phyloP scores from a whole-genome alignment of 2,329 filamentous ascomycete genomes.

The Alternaria metachromatica region DNA sequence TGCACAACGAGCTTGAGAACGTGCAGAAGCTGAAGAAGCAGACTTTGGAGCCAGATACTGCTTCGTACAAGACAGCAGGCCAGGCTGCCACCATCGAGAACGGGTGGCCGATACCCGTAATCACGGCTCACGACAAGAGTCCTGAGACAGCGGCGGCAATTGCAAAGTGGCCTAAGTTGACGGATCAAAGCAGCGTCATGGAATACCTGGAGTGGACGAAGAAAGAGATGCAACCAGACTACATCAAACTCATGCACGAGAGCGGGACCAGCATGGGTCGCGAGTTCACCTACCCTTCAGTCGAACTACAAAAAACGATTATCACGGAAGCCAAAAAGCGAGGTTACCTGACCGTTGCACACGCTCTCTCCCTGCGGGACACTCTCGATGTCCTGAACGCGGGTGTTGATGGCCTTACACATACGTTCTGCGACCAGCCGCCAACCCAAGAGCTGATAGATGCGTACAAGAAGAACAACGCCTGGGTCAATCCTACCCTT shows the following conservation, averaged over 20 bases:
- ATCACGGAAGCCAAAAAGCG: slow-evolving; percentile 50
- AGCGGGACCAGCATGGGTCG: slow-evolving; percentile 51
- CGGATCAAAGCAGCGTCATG: slow-evolving; percentile 50
- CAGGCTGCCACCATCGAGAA: slow-evolving; percentile 59
- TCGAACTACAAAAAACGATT: slow-evolving; percentile 55
- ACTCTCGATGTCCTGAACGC: slow-evolving; percentile 51
- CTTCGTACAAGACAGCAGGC: slow-evolving; percentile 59
- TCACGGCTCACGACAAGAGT: slow-evolving; percentile 49
- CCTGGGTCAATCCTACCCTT: slow-evolving; percentile 54
- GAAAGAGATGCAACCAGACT: slow-evolving; percentile 52
- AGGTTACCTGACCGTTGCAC: slow-evolving; percentile 50
- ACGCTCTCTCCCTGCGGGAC: slow-evolving; percentile 49
- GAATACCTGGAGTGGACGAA: slow-evolving; percentile 52
- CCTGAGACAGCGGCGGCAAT: slow-evolving; percentile 49
- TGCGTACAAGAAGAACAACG: slow-evolving; percentile 52
- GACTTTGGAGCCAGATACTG: slow-evolving; percentile 43
- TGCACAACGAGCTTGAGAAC: slow-evolving; percentile 51
- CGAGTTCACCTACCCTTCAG: slow-evolving; percentile 48
- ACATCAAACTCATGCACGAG: slow-evolving; percentile 62
- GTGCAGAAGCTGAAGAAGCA: slow-evolving; percentile 40
- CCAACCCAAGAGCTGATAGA: slow-evolving; percentile 49
- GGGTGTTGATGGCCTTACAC: slow-evolving; percentile 54
- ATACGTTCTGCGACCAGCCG: slow-evolving; percentile 52
- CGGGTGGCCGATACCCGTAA: slow-evolving; percentile 59
- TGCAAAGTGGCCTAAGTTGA: slow-evolving; percentile 57